Evolutionary conservation across 257 asterid species (phyloP).

Genomic region (Misopates orontium): DNA sequence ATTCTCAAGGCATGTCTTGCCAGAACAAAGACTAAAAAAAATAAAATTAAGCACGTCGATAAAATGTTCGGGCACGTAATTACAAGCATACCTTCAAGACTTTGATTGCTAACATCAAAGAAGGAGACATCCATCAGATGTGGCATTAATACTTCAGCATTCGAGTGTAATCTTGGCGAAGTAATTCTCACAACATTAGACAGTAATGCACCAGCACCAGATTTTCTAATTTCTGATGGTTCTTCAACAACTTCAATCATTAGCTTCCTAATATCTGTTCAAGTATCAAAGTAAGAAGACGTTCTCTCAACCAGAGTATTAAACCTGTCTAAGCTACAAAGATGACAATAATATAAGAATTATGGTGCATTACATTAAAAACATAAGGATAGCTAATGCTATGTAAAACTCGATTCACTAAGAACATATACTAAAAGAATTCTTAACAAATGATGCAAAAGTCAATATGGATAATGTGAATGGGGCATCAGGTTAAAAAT

Average conservation of each 20-base stretch:
- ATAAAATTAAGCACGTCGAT: neutral
- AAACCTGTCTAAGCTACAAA: slow-evolving; percentile 16
- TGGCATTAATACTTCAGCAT: slow-evolving; percentile 48
- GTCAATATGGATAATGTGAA: too few relatives aligned
- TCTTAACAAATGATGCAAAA: neutral
- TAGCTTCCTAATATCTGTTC: slow-evolving; percentile 61
- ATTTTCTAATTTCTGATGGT: slow-evolving; percentile 60
- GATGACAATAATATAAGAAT: slow-evolving; percentile 3
- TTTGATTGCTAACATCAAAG: slow-evolving; percentile 48
- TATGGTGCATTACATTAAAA: neutral
- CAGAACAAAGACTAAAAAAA: slow-evolving; percentile 13
- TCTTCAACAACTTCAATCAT: slow-evolving; percentile 72
- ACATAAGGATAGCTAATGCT: slow-evolving; percentile 16
- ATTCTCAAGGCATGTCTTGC: neutral
- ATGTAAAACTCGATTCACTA: neutral
- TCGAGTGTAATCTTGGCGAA: slow-evolving; percentile 76
- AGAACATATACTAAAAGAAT: neutral
- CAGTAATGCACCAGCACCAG: slow-evolving; percentile 63
- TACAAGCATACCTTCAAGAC: slow-evolving; percentile 51
- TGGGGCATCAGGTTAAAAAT: too few relatives aligned
- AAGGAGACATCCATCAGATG: slow-evolving; percentile 55
- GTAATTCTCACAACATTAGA: slow-evolving; percentile 68
- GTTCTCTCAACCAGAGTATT: slow-evolving; percentile 6
- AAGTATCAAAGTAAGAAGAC: slow-evolving; percentile 22
- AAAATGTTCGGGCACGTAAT: neutral